These are phyloP conservation scores for Neospermospora avenae DNA, from an alignment of 2,329 filamentous ascomycete genomes.

Conservation along the genomic window DNA sequence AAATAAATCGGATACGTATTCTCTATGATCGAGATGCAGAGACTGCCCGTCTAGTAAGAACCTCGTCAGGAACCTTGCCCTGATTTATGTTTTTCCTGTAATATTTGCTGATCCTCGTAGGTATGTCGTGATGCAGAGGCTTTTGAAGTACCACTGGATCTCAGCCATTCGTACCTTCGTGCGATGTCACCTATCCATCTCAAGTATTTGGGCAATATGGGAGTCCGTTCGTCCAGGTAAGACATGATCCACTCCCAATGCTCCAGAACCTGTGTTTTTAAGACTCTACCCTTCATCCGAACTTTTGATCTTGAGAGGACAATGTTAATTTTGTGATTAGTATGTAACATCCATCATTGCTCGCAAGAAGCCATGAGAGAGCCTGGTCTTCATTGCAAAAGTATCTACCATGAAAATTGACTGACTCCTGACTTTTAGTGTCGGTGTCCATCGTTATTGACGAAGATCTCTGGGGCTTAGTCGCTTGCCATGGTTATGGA, in stretches of 20 bases:
- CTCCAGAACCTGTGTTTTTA: no score
- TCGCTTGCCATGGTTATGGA: constrained; percentile 81
- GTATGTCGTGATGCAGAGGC: constrained; percentile 72
- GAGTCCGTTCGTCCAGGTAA: constrained; percentile 70
- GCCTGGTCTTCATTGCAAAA: not conserved
- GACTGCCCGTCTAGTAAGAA: constrained; percentile 61
- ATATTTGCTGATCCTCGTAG: not conserved
- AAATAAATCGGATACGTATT: constrained; percentile 80
- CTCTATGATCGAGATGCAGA: constrained; percentile 79
- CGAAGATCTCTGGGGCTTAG: constrained; percentile 79
- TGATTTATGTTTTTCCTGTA: not conserved
- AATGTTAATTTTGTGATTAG: not conserved
- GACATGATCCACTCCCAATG: no score
- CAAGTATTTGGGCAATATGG: constrained; percentile 85
- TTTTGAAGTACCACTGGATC: constrained; percentile 69
- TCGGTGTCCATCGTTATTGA: constrained; percentile 88
- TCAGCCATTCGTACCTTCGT: constrained; percentile 79
- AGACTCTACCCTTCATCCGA: no score
- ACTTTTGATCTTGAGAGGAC: no score
- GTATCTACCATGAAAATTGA: not conserved
- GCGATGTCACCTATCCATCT: constrained; percentile 87
- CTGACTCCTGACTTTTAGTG: constrained; percentile 42
- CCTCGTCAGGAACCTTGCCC: not conserved
- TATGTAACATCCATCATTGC: not conserved
- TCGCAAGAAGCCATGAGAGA: not conserved